Evolutionary conservation across 73 alveolate genomes (phyloP).

Genomic region (Paraurostyla sp.): DNA sequence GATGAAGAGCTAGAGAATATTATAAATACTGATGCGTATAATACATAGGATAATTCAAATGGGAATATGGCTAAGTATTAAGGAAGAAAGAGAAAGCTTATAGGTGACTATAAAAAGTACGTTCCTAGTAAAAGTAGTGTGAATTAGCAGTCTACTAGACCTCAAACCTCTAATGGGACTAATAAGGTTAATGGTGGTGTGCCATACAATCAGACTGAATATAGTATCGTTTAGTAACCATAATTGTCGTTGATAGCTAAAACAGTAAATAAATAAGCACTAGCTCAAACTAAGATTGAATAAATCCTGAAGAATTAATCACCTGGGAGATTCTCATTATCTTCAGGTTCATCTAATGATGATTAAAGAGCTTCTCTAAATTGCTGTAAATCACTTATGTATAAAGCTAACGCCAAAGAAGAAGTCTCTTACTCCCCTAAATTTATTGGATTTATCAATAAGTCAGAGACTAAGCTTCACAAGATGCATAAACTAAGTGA

Average conservation of each 20-base stretch:
- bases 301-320: neutral
- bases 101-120: conserved; percentile 19
- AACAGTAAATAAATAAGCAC: neutral
- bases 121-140: conserved; percentile 8
- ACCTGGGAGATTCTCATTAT: neutral
- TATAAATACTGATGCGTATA: too few relatives aligned
- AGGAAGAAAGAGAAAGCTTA: conserved; percentile 2
- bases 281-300: neutral
- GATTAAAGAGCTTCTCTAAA: neutral
- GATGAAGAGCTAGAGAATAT: too few relatives aligned
- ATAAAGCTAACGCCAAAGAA: neutral
- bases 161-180: conserved; percentile 5
- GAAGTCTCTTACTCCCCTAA: conserved; percentile 14
- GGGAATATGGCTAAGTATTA: too few relatives aligned
- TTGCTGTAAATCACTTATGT: neutral
- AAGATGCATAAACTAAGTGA: neutral
- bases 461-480: neutral
- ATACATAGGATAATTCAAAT: too few relatives aligned
- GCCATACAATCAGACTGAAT: too few relatives aligned
- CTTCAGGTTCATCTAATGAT: neutral
- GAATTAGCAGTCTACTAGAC: neutral
- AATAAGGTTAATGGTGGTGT: too few relatives aligned
- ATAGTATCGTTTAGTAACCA: neutral
- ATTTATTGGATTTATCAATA: neutral
- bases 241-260: neutral